Evolutionary conservation across 768 basidiomycete genomes (phyloP), one percentile per base, ranked within the genome.

Genomic region (Mycena vulgaris): DNA sequence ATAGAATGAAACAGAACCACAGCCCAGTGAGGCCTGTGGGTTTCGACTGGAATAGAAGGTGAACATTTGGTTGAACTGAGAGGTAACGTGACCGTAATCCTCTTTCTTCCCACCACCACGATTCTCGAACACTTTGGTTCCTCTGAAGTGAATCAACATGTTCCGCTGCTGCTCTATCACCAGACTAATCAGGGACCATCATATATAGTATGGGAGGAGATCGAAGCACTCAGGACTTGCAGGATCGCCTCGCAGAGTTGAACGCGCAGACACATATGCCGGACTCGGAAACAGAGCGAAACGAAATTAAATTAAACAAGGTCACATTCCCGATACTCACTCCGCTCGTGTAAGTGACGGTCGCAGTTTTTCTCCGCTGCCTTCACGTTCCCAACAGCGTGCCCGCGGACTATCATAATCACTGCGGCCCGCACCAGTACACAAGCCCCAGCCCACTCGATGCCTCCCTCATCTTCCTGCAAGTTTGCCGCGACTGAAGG

Each of bases 401-500:
- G n/a, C n/a, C n/a, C 19, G n/a, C 7, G 10, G 39, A 45, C 42
- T 45, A 5, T 45, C 5, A 45, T 21, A 21, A 7, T 21, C n/a
- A n/a, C n/a, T n/a, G n/a, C n/a, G n/a, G n/a, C n/a, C n/a, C 35
- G 14, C 8, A 37, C 35, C 6, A 7, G 35, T 14, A 45, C 13
- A 5, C n/a, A 4, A 3, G 5, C 5, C 42, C 42, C 42, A n/a
- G 42, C 13, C 10, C n/a, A 5, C 3, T 3, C 21, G 57, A 61
- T 49, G 30, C 59, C 17, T 47, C 59, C 17, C 47, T 47, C 13
- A 2, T 64, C 14, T 48, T 64, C 5, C 31, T 55, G 9, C 30
- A 35, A n/a, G 35, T 64, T 8, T 64, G 63, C 11, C 27, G 53
- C 30, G 11, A 14, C 6, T 64, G 63, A 53, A 55, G 53, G 14